Percentiles rank a stretch among this genome's conserved stretches.
phyloP scores from a whole-genome alignment of 352 stramenopile species.

The Peronospora belbahrii region DNA sequence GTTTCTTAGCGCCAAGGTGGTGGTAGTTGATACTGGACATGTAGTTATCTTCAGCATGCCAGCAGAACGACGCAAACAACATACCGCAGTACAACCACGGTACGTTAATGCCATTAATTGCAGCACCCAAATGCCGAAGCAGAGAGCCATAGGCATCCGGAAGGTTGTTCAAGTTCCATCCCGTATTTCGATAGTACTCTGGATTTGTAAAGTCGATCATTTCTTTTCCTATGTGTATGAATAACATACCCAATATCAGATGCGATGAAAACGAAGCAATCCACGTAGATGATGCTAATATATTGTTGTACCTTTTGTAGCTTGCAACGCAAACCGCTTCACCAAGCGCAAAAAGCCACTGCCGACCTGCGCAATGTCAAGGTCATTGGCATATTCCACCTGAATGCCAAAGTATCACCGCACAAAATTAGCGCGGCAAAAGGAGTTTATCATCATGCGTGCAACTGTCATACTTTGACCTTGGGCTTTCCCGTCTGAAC shows the following conservation, averaged over 20 bases:
- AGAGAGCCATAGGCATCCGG: slow-evolving; percentile 88
- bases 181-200: slow-evolving; percentile 71
- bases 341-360: slow-evolving; percentile 63
- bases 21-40: slow-evolving; percentile 99
- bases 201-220: slow-evolving; percentile 48
- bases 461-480: slow-evolving; percentile 19
- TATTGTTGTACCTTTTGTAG: slow-evolving; percentile 23
- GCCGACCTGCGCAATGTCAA: slow-evolving; percentile 73
- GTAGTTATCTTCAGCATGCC: slow-evolving; percentile 99
- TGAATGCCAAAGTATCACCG: slow-evolving; percentile 18
- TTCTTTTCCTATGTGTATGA: slow-evolving; percentile 15
- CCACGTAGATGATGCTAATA: background rate
- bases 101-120: slow-evolving; percentile 96
- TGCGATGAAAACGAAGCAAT: background rate
- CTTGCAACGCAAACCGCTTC: slow-evolving; percentile 26
- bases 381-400: slow-evolving; percentile 88
- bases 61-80: slow-evolving; percentile 97
- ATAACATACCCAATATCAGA: slow-evolving; percentile 1
- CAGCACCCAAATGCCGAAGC: slow-evolving; percentile 89
- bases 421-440: background rate
- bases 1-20: slow-evolving; percentile 93
- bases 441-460: background rate
- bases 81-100: slow-evolving; percentile 98
- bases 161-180: slow-evolving; percentile 98
- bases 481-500: slow-evolving; percentile 47